A percentile compares a stretch with the other conserved stretches of the same genome.
phyloP scores from a whole-genome alignment of 2,329 filamentous ascomycete species.

The Beauveria varroae region DNA sequence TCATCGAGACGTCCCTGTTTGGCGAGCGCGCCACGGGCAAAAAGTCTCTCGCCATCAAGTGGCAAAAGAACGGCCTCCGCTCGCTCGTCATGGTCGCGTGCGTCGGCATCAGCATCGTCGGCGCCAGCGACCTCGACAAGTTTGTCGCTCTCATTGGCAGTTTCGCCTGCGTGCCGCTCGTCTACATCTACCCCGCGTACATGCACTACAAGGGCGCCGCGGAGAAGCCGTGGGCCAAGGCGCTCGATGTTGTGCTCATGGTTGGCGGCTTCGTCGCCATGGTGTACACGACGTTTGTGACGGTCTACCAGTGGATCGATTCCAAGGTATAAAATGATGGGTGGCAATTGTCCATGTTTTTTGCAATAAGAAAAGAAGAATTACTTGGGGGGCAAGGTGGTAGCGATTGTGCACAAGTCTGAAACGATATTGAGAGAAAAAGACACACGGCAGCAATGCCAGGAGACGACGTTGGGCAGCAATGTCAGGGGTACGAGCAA shows the following conservation, averaged over 20 bases:
- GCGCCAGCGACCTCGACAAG: conserved; percentile 63
- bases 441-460: background rate
- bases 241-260: conserved; percentile 55
- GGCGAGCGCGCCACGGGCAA: conserved; percentile 59
- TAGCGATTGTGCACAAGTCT: background rate
- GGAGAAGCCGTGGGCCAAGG: conserved; percentile 44
- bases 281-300: conserved; percentile 63
- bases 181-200: conserved; percentile 69
- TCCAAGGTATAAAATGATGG: background rate
- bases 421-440: background rate
- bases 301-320: conserved; percentile 32
- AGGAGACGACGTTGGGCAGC: background rate
- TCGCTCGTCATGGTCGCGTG: conserved; percentile 49
- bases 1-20: conserved; percentile 61
- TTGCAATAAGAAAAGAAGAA: background rate
- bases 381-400: background rate
- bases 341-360: background rate
- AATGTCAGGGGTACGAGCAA: background rate
- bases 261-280: conserved; percentile 57
- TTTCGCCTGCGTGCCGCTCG: conserved; percentile 66
- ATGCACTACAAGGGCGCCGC: conserved; percentile 64
- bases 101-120: conserved; percentile 52
- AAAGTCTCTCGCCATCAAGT: conserved; percentile 57
- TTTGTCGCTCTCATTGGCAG: conserved; percentile 69
- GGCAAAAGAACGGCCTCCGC: conserved; percentile 67